These are phyloP conservation scores for Aspergillus spinulosporus DNA, from an alignment of 2,329 filamentous ascomycete species.

Conservation along the genomic window DNA sequence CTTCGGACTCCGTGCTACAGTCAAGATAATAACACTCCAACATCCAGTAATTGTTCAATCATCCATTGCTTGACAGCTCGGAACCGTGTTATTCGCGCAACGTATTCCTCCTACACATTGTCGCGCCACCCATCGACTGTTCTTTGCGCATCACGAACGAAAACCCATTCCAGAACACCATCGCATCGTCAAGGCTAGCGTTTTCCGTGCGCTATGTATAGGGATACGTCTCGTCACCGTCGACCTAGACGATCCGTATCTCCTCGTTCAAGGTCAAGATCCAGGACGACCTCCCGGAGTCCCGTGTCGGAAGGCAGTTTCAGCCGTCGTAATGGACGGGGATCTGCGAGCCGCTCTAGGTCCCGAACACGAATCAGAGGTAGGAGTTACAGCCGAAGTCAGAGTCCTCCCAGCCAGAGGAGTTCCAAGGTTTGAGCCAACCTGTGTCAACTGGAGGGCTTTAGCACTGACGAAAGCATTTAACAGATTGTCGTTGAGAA, in stretches of 20 bases:
- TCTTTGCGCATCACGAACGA: neutral
- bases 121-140: neutral
- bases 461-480: neutral
- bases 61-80: too few species aligned
- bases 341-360: constrained; percentile 30
- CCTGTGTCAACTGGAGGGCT: neutral
- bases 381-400: constrained; percentile 31
- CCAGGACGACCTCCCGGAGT: constrained; percentile 32
- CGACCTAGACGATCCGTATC: constrained; percentile 40
- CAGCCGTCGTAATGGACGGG: constrained; percentile 29
- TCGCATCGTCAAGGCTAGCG: too few species aligned
- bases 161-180: too few species aligned
- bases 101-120: too few species aligned
- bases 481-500: constrained; percentile 89
- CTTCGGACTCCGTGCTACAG: too few species aligned
- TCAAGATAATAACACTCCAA: too few species aligned
- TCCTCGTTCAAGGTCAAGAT: constrained; percentile 34
- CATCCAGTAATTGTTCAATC: too few species aligned
- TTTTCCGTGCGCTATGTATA: constrained; percentile 23
- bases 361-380: constrained; percentile 34
- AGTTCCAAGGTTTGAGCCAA: constrained; percentile 39
- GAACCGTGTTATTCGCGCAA: too few species aligned
- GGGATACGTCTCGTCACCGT: constrained; percentile 28
- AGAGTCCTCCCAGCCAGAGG: constrained; percentile 27
- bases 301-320: constrained; percentile 25